phyloP scores from a whole-genome alignment of 2,329 filamentous ascomycete genomes.

The Diaporthe destruens region DNA sequence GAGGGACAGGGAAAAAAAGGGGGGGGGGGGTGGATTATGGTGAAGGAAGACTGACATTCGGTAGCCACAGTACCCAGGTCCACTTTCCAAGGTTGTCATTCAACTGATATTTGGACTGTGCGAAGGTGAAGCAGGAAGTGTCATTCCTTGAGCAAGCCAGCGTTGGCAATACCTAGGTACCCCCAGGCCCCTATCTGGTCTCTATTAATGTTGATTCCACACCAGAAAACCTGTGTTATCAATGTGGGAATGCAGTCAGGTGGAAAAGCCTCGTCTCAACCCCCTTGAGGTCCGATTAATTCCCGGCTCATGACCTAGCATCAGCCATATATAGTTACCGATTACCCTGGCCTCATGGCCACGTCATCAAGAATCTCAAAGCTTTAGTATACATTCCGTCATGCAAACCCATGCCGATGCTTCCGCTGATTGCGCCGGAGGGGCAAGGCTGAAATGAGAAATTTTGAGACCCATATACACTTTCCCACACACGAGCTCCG shows the following conservation, averaged over 20 bases:
- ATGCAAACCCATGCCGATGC: conserved; percentile 1
- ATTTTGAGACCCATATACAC: background rate
- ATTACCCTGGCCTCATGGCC: conserved; percentile 22
- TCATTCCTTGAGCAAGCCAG: too few relatives aligned
- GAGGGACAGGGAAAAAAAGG: background rate
- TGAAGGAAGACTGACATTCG: background rate
- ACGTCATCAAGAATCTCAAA: background rate
- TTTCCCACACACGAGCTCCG: background rate
- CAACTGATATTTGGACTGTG: background rate
- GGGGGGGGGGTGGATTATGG: background rate
- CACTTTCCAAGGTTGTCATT: background rate
- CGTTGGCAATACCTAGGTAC: too few relatives aligned
- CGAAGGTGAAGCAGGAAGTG: background rate
- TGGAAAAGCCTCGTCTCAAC: background rate
- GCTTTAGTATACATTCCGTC: background rate
- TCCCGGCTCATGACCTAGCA: background rate
- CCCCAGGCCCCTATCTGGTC: too few relatives aligned
- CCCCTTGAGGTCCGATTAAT: background rate
- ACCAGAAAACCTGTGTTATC: background rate
- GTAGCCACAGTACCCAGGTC: background rate
- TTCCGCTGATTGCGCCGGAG: conserved; percentile 8
- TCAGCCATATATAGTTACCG: background rate
- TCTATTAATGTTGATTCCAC: too few relatives aligned
- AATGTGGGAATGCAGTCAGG: background rate
- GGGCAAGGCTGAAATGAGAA: background rate